Conservation (phyloP, 345 rosid species). For the Boechera stricta region DNA sequence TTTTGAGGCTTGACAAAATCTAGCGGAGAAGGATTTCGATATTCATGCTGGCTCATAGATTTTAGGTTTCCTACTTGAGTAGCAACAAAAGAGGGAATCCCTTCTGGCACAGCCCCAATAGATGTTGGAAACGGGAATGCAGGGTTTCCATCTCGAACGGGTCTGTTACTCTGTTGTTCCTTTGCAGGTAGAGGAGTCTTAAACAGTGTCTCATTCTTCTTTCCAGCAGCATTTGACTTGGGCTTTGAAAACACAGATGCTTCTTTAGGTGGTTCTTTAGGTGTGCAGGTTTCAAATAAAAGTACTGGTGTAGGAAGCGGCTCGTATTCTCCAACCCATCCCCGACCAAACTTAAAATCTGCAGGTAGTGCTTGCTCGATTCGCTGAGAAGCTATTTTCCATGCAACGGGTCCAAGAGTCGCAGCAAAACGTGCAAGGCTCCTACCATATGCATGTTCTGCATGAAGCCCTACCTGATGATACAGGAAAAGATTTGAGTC, state of each 20-base stretch:
- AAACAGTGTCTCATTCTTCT: slow-evolving; percentile 43
- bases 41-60: slow-evolving; percentile 48
- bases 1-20: slow-evolving; percentile 49
- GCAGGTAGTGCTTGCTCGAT: slow-evolving; percentile 74
- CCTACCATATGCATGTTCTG: slow-evolving; percentile 80
- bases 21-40: slow-evolving; percentile 46
- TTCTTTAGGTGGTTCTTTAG: slow-evolving; percentile 51
- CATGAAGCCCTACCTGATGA: slow-evolving; percentile 85
- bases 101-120: slow-evolving; percentile 48
- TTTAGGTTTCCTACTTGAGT: slow-evolving; percentile 48
- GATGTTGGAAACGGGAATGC: slow-evolving; percentile 48
- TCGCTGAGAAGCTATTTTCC: slow-evolving; percentile 82
- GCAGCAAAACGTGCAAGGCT: slow-evolving; percentile 90
- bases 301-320: slow-evolving; percentile 87
- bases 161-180: slow-evolving; percentile 42
- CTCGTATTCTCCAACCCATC: slow-evolving; percentile 93
- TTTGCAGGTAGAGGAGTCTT: slow-evolving; percentile 47
- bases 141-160: slow-evolving; percentile 49
- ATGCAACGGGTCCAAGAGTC: slow-evolving; percentile 79
- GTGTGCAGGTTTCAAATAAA: slow-evolving; percentile 53
- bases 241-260: slow-evolving; percentile 47
- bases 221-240: slow-evolving; percentile 43
- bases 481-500: slow-evolving; percentile 27
- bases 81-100: slow-evolving; percentile 47
- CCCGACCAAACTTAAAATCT: slow-evolving; percentile 78